phyloP scores from a whole-genome alignment of 2,329 filamentous ascomycete genomes.

The Trichoderma sp. region DNA sequence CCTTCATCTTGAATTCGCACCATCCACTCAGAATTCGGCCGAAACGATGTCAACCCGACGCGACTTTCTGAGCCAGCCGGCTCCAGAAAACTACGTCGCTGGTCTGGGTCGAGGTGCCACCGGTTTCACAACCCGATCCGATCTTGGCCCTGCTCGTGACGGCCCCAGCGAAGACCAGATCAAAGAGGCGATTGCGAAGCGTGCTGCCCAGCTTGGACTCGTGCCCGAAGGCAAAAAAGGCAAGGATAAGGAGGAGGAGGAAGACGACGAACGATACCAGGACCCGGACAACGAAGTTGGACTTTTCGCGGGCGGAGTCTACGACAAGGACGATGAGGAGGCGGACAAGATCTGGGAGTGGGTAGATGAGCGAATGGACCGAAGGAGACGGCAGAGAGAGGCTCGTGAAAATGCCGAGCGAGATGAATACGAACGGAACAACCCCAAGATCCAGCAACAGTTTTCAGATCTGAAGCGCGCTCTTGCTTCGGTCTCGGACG shows the following conservation, averaged over 20 bases:
- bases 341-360: conserved; percentile 94
- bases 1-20: neutral
- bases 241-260: conserved; percentile 69
- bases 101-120: conserved; percentile 97
- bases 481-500: conserved; percentile 83
- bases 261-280: conserved; percentile 81
- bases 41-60: conserved; percentile 61
- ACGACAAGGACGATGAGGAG: conserved; percentile 97
- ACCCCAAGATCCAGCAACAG: conserved; percentile 97
- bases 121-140: conserved; percentile 95
- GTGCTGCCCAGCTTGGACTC: conserved; percentile 81
- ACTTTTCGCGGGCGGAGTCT: conserved; percentile 90
- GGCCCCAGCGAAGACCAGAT: conserved; percentile 97
- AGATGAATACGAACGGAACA: conserved; percentile 95
- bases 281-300: conserved; percentile 98
- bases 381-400: conserved; percentile 89
- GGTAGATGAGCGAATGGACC: conserved; percentile 96
- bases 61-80: conserved; percentile 86
- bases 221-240: conserved; percentile 68
- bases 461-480: conserved; percentile 95
- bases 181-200: conserved; percentile 93
- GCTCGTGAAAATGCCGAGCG: conserved; percentile 86
- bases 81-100: conserved; percentile 87
- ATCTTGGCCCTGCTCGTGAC: conserved; percentile 91
- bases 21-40: neutral